These are phyloP conservation scores for Colletotrichum aenigma DNA, from an alignment of 2,329 filamentous ascomycete species.

Conservation along the genomic window DNA sequence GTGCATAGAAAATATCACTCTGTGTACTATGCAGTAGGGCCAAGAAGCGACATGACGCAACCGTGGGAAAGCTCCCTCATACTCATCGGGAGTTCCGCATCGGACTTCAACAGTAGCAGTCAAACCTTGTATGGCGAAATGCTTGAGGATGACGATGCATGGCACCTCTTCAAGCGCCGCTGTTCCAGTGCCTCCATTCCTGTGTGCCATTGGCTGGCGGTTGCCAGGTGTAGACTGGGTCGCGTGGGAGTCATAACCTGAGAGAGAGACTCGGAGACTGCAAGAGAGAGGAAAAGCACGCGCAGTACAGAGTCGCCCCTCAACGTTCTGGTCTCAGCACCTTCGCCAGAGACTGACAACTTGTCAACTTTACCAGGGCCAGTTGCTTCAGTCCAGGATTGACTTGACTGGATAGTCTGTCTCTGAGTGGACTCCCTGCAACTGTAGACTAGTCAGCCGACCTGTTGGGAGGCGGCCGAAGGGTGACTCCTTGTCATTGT, in stretches of 20 bases:
- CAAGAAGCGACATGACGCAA: neutral
- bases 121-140: neutral
- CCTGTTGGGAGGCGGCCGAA: neutral
- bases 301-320: neutral
- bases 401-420: neutral
- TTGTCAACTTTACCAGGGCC: neutral
- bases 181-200: neutral
- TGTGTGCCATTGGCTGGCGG: neutral
- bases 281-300: neutral
- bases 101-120: neutral
- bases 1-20: neutral
- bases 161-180: neutral
- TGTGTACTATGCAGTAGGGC: neutral
- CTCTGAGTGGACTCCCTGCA: neutral
- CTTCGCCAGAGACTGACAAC: neutral
- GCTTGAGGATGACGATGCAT: neutral
- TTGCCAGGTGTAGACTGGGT: constrained; percentile 5
- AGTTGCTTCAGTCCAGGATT: neutral
- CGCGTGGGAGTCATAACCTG: neutral
- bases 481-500: neutral
- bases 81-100: neutral
- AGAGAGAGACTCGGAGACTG: neutral
- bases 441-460: neutral
- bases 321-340: neutral
- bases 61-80: neutral